Conservation (phyloP, 768 basidiomycete genomes). For the Trametes punicea region DNA sequence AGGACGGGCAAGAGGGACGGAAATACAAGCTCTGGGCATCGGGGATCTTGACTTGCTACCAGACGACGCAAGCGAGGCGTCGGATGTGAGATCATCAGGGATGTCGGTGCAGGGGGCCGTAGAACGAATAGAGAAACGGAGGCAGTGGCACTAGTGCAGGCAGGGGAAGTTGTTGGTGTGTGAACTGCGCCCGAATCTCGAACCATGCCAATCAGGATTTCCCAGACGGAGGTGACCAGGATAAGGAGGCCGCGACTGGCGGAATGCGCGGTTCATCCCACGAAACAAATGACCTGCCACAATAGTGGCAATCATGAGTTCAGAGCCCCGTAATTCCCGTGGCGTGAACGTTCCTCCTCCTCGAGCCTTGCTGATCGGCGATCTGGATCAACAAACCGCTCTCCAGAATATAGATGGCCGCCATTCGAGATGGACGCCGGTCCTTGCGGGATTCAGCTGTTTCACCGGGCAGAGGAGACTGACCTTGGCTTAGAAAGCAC, state of each 20-base stretch:
- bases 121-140: background rate
- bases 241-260: slow-evolving; percentile 1
- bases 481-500: background rate
- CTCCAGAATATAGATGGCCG: no score
- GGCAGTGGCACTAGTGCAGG: no score
- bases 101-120: background rate
- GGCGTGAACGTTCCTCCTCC: background rate
- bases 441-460: background rate
- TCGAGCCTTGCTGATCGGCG: slow-evolving; percentile 15
- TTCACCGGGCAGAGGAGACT: background rate
- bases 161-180: no score
- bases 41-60: slow-evolving; percentile 13
- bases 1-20: background rate
- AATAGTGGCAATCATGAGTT: slow-evolving; percentile 1
- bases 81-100: slow-evolving; percentile 11
- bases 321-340: background rate
- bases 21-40: slow-evolving; percentile 9
- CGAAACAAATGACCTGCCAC: slow-evolving; percentile 2
- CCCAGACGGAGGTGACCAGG: slow-evolving; percentile 3
- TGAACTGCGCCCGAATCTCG: no score
- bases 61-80: slow-evolving; percentile 12
- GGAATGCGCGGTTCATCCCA: slow-evolving; percentile 7
- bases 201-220: no score
- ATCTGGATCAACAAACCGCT: no score
- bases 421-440: background rate